Percentiles rank a stretch among this genome's conserved stretches.
Conservation (phyloP, 1,139 yeast genomes). For the Kodamaea arcana region DNA sequence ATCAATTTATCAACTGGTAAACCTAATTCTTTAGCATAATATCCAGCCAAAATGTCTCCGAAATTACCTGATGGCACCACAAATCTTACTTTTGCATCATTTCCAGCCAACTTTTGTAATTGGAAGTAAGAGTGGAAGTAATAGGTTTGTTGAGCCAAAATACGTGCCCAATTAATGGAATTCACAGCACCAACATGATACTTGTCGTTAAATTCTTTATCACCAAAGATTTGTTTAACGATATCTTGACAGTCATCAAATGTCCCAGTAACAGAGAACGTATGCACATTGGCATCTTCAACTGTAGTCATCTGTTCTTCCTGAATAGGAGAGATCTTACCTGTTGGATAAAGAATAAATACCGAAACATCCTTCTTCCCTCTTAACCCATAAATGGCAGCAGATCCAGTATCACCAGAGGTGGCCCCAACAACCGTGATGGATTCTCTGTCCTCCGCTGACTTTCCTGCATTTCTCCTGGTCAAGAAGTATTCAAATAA, state of each 20-base stretch:
- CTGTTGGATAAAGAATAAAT: slow-evolving; percentile 93
- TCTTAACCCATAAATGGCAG: slow-evolving; percentile 96
- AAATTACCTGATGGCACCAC: slow-evolving; percentile 98
- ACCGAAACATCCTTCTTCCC: slow-evolving; percentile 96
- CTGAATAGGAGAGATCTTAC: slow-evolving; percentile 95
- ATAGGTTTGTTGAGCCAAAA: slow-evolving; percentile 94
- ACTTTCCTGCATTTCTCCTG: slow-evolving; percentile 66
- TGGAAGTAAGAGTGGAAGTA: slow-evolving; percentile 90
- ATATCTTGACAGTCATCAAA: slow-evolving; percentile 98
- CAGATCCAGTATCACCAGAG: slow-evolving; percentile 98
- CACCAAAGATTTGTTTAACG: slow-evolving; percentile 90
- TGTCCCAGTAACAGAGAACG: slow-evolving; percentile 90
- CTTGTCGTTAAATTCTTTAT: slow-evolving; percentile 76
- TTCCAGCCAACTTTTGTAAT: slow-evolving; percentile 44
- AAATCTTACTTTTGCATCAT: slow-evolving; percentile 55
- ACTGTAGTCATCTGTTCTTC: slow-evolving; percentile 99
- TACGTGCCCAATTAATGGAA: slow-evolving; percentile 98
- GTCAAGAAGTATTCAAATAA: slow-evolving; percentile 85
- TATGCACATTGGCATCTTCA: slow-evolving; percentile 89
- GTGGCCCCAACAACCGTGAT: slow-evolving; percentile 98
- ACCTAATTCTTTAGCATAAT: slow-evolving; percentile 93
- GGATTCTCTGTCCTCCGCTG: slow-evolving; percentile 60
- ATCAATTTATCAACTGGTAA: slow-evolving; percentile 81
- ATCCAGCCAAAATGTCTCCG: slow-evolving; percentile 97
- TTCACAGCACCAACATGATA: slow-evolving; percentile 97